These are phyloP conservation scores for Thozetella sp. DNA, from an alignment of 495 filamentous ascomycete genomes.

Conservation along the genomic window DNA sequence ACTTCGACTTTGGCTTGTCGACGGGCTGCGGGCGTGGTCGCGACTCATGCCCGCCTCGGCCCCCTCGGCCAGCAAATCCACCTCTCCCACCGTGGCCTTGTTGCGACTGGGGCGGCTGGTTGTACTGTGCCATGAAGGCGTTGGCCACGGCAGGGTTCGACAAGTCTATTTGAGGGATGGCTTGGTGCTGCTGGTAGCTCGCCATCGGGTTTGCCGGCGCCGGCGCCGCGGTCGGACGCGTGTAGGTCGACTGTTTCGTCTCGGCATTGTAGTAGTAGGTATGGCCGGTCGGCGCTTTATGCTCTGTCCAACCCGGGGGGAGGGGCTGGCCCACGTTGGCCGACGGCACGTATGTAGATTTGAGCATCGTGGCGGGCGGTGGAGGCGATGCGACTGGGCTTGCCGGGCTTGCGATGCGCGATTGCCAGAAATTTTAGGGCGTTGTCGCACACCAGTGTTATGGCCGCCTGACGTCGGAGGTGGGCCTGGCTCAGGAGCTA, in stretches of 20 bases:
- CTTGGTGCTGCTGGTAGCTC: conserved; percentile 45
- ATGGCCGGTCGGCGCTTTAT: conserved; percentile 88
- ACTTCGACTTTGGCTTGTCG: conserved; percentile 82
- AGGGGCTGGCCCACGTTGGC: conserved; percentile 54
- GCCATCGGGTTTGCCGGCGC: conserved; percentile 27
- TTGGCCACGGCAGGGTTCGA: conserved; percentile 45
- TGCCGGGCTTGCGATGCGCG: no score
- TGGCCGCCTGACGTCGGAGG: no score
- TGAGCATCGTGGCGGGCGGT: conserved; percentile 48
- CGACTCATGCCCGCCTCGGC: conserved; percentile 49
- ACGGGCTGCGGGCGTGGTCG: conserved; percentile 63
- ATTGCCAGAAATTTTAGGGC: no score
- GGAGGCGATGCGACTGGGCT: background rate
- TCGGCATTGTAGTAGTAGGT: conserved; percentile 86
- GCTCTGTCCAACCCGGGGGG: conserved; percentile 86
- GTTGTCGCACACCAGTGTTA: no score
- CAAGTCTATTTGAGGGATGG: conserved; percentile 41
- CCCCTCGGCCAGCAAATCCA: conserved; percentile 36
- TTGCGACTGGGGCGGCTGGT: conserved; percentile 16
- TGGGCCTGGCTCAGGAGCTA: no score
- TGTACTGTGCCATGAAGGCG: conserved; percentile 49
- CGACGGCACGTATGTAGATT: conserved; percentile 62
- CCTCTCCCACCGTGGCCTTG: conserved; percentile 28
- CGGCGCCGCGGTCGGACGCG: conserved; percentile 53
- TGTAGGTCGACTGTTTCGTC: conserved; percentile 89